phyloP scores from a whole-genome alignment of 1,139 yeast species.

The Blastobotrys ciferrii region DNA sequence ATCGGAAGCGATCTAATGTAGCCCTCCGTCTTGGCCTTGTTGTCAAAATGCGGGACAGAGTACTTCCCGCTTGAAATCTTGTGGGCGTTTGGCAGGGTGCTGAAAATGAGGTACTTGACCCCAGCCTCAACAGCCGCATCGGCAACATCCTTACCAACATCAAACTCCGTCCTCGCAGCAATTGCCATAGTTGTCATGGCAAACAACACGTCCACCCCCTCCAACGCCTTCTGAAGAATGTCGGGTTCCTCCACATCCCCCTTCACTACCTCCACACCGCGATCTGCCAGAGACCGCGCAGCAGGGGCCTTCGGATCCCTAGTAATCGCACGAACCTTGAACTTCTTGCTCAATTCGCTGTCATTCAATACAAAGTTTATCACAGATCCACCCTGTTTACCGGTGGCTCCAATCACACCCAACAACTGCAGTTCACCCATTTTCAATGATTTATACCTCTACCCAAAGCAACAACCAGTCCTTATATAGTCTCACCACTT shows the following conservation, averaged over 20 bases:
- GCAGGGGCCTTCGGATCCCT: background rate
- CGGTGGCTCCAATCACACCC: constrained; percentile 9
- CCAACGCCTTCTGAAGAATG: background rate
- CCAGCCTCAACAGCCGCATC: constrained; percentile 17
- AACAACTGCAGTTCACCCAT: background rate
- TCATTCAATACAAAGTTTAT: background rate
- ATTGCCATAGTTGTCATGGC: background rate
- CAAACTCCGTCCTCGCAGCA: background rate
- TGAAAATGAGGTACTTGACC: constrained; percentile 13
- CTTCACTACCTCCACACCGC: constrained; percentile 6
- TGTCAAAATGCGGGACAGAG: constrained; percentile 9
- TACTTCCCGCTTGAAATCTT: constrained; percentile 12
- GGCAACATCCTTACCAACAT: constrained; percentile 13
- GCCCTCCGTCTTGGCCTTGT: constrained; percentile 16
- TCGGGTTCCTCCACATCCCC: background rate
- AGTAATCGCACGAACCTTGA: constrained; percentile 2
- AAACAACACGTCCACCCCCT: background rate
- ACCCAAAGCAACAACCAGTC: too few species aligned
- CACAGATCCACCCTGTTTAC: constrained; percentile 5
- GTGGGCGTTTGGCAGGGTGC: constrained; percentile 4
- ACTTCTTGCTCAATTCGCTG: background rate
- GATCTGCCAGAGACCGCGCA: background rate
- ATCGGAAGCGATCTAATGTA: constrained; percentile 15
- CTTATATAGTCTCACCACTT: too few species aligned
- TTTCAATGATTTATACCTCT: too few species aligned